These are phyloP conservation scores for Ilyonectria robusta DNA, from an alignment of 2,329 filamentous ascomycete species.

Conservation along the genomic window DNA sequence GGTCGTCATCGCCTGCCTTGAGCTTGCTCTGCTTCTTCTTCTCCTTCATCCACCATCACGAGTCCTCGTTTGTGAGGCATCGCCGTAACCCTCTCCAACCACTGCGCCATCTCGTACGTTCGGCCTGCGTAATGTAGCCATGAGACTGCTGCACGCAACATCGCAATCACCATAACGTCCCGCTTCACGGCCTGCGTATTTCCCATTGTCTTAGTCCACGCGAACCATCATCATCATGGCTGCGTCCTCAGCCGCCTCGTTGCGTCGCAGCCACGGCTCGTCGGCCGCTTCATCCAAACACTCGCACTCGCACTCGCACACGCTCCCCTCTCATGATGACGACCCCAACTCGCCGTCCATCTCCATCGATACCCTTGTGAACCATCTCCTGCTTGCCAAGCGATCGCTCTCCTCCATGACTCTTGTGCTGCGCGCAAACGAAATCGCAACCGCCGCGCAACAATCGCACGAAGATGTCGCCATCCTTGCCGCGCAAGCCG, in stretches of 20 bases:
- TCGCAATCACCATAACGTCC: conserved; percentile 5
- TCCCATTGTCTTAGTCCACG: neutral
- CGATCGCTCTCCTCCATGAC: conserved; percentile 87
- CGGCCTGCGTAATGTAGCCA: conserved; percentile 42
- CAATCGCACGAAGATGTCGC: conserved; percentile 83
- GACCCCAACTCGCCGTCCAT: conserved; percentile 39
- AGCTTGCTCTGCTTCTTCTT: conserved; percentile 27
- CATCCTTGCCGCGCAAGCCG: conserved; percentile 77
- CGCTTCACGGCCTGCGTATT: neutral
- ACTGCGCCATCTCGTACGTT: conserved; percentile 1
- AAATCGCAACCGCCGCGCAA: conserved; percentile 84
- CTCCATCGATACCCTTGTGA: conserved; percentile 82
- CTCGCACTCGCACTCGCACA: conserved; percentile 43
- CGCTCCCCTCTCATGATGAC: conserved; percentile 40
- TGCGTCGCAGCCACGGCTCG: conserved; percentile 55
- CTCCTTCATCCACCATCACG: conserved; percentile 14
- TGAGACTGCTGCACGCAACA: conserved; percentile 26
- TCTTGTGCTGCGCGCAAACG: conserved; percentile 87
- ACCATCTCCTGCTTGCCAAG: conserved; percentile 88
- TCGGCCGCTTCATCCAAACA: conserved; percentile 54
- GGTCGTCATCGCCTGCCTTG: conserved; percentile 21
- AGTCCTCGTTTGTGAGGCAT: neutral
- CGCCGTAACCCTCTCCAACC: neutral
- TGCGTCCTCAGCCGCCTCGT: conserved; percentile 52
- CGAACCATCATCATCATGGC: conserved; percentile 49